Base-by-base conservation (phyloP, 163 green algal genomes). In the Coccomyxa subellipsoidea region DNA sequence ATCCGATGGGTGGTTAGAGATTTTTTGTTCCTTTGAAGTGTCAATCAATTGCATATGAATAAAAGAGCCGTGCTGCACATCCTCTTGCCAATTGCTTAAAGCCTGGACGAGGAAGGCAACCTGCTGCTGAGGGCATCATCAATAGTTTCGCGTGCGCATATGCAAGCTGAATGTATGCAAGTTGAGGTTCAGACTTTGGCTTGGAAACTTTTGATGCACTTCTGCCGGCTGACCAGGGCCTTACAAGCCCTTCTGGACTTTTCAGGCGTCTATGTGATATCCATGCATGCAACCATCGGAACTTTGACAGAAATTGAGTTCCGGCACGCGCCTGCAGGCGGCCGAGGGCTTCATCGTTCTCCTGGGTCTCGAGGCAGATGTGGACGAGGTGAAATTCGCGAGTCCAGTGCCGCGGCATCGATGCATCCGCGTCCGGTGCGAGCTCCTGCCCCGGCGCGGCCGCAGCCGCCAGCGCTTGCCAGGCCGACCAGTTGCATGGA, bases 401-500 rank as follows among this genome's bases (percentile, higher is more conserved):
- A n/a, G 88, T 86, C 90, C 92, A 96, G 83, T 96, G 93, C 0
- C 85, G 73, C 0, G 94, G 93, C 71, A 97, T 88, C 27, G 59
- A 36, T n/a, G 81, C 21, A 32, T 80, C 81, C 0, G 79, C 54
- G 18, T 93, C 81, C 21, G 38, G 27, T 0, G 76, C 59, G 8
- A 84, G 47, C 39, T 92, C 91, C 70, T 47, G 39, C 80, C 86
- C 92, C 70, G 47, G 47, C 89, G 78, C 9, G 78, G 70, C 54
- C 38, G 95, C 84, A 53, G 89, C 89, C 85, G 91, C 79, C 78
- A 72, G 23, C 69, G 93, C 92, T 88, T 90, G 88, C 94, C 94
- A 98, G 0, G 93, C 94, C 2, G 73, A 85, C 94, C 94, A 97
- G 83, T 98, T 94, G 89, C 90, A 95, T 12, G 94, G 94, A 77